These are phyloP conservation scores for Exobasidium cylindrosporum DNA, from an alignment of 1,284 basidiomycete species.

Conservation along the genomic window DNA sequence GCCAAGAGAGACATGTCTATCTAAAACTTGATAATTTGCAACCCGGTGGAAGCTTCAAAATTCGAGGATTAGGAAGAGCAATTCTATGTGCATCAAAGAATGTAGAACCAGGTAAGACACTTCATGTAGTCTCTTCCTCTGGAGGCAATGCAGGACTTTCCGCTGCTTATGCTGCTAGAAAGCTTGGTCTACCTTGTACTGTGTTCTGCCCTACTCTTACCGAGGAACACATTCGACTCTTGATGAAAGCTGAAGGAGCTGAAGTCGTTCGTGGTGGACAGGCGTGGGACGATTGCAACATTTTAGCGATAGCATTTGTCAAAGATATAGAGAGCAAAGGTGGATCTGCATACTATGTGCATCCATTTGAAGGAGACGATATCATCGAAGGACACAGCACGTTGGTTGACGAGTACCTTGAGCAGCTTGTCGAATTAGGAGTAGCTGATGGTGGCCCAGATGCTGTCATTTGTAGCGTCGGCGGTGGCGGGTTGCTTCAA, in stretches of 20 bases:
- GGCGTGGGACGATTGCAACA: constrained; percentile 28
- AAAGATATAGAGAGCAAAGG: constrained; percentile 16
- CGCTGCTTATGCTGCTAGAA: constrained; percentile 35
- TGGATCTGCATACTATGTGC: constrained; percentile 27
- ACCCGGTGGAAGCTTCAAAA: constrained; percentile 51
- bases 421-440: constrained; percentile 24
- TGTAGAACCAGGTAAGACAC: constrained; percentile 20
- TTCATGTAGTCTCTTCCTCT: constrained; percentile 43
- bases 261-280: constrained; percentile 23
- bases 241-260: constrained; percentile 31
- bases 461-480: constrained; percentile 30
- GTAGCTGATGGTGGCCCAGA: constrained; percentile 18
- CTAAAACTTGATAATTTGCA: constrained; percentile 53
- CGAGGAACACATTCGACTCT: constrained; percentile 26
- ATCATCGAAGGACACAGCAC: constrained; percentile 41
- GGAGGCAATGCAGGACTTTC: constrained; percentile 55
- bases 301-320: constrained; percentile 23
- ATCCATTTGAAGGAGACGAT: constrained; percentile 48
- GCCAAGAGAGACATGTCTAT: constrained; percentile 28
- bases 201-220: constrained; percentile 41
- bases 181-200: constrained; percentile 36
- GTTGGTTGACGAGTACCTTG: constrained; percentile 32
- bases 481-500: constrained; percentile 39
- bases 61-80: constrained; percentile 39
- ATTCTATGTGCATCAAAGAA: constrained; percentile 22